Evolutionary conservation across 1,284 basidiomycete genomes (phyloP), one percentile per base, ranked within the genome.

Genomic region (Cryptococcus sp.): DNA sequence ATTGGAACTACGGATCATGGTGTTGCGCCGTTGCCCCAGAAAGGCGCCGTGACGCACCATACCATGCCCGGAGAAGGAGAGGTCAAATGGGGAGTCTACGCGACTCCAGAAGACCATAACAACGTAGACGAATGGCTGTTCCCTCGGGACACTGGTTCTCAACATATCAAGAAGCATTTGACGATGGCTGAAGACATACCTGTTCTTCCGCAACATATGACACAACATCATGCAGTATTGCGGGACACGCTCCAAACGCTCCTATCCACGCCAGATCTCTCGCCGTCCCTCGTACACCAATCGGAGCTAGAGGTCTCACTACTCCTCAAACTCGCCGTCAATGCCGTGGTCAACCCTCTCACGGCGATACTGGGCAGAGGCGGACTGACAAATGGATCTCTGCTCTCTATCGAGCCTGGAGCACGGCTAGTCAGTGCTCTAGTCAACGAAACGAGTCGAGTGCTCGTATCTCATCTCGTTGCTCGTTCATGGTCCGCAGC

Each of bases 1-100:
- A 80, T 96, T 54, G 88, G 88, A 8, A 86, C 86, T 23, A 92
- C 89, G 55, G 89, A 87, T 1, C 93, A 97, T 69, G 90, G 91
- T 8, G 86, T 72, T 8, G 59, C 71, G 1, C 59, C 61, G 1
- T 41, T 19, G 19, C n/a, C 23, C 20, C 22, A 47, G 23, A 26
- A 45, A 53, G 41, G 52, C 8, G n/a, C 43, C 20, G 59, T 87
- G 47, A 83, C 89, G n/a, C 92, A 96, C 66, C 81, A 87, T 2
- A 87, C 85, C 1, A 47, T 44, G 10, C 44, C 54, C 3, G 74
- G 73, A 8, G 53, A 70, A 7, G 95, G 94, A 3, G 78, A 83
- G 3, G 80, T 98, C 63, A 80, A 85, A 45, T 89, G 94, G 59
- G 91, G 86, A 11, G 85, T 97, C 58, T 83, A 90, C 5, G 88